Base-by-base conservation (phyloP, 441 rosid species). In the Iberis amara region DNA sequence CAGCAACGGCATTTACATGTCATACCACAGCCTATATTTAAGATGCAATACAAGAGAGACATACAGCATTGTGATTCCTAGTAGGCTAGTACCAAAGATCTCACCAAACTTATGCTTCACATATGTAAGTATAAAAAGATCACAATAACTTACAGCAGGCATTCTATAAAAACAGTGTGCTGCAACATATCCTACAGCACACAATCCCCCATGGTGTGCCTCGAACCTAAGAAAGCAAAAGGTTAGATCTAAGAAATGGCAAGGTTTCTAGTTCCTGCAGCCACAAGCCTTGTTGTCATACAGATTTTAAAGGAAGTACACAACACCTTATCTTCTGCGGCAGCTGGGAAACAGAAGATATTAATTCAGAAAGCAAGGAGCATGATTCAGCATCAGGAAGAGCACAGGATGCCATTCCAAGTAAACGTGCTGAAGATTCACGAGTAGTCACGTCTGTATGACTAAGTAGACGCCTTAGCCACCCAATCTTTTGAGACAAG, bases 401-500 rank as follows among this genome's bases (percentile, higher is more conserved):
- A 66, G 86, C 76, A 73, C 96, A 88, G 42, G 89, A 86, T 72
- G 94, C 88, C 49, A 92, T 78, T 55, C 99, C 99, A 52, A 92
- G 91, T 56, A 92, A 73, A 50, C 96, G 96, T 28, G 96, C 86
- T n/a, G 76, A 81, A 62, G 89, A 81, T 73, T 92, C 96, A 65
- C 96, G 96, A 30, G 96, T 84, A 74, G 84, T 84, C 44, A 78
- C 60, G 76, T 88, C 89, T 41, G 84, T 72, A 50, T 92, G 95
- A 69, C 71, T 79, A 67, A 88, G 62, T 37, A 92, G 75, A 38
- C 81, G 86, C 74, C 81, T 88, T 59, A 92, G 75, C 99, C 99
- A 92, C 39, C 83, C 71, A 59, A 86, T 48, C 65, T 76, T 82
- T 31, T 27, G 57, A 52, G 86, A 78, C 71, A 67, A 82, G 69